These are phyloP conservation scores for Murraya koenigii DNA, from an alignment of 345 rosid genomes.

Conservation along the genomic window DNA sequence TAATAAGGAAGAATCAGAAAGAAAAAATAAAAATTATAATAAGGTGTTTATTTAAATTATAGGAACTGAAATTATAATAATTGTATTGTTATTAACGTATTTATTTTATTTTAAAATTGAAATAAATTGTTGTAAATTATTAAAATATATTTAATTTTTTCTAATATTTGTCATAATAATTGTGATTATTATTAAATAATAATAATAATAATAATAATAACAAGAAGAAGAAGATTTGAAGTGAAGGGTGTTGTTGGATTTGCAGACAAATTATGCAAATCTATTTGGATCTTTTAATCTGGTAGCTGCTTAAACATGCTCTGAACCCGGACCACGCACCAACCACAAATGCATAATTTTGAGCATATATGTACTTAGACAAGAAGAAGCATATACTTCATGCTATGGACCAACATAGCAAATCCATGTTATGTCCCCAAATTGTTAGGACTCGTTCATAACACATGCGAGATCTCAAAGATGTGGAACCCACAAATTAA, in stretches of 20 bases:
- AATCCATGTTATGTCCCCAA: constrained; percentile 34
- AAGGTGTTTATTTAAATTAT: no score
- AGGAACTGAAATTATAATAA: fast-evolving
- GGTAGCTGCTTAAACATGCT: background rate
- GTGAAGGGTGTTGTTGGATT: background rate
- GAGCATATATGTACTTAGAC: background rate
- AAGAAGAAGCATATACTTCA: background rate
- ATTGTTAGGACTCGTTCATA: constrained; percentile 36
- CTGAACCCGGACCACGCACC: background rate
- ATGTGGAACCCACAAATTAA: constrained; percentile 26
- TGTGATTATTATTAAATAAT: no score
- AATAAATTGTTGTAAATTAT: no score
- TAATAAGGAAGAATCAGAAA: no score
- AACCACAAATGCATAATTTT: background rate
- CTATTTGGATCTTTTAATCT: background rate
- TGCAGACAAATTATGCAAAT: background rate
- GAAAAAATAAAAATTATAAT: no score
- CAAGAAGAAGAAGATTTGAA: no score
- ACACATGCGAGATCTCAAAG: constrained; percentile 44
- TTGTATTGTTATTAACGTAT: no score
- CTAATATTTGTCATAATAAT: no score
- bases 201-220: no score
- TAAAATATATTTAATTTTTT: no score
- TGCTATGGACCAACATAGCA: constrained; percentile 26
- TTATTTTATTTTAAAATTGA: no score